Base-by-base conservation (phyloP, 2,329 filamentous ascomycete species). In the Apiospora sp. region DNA sequence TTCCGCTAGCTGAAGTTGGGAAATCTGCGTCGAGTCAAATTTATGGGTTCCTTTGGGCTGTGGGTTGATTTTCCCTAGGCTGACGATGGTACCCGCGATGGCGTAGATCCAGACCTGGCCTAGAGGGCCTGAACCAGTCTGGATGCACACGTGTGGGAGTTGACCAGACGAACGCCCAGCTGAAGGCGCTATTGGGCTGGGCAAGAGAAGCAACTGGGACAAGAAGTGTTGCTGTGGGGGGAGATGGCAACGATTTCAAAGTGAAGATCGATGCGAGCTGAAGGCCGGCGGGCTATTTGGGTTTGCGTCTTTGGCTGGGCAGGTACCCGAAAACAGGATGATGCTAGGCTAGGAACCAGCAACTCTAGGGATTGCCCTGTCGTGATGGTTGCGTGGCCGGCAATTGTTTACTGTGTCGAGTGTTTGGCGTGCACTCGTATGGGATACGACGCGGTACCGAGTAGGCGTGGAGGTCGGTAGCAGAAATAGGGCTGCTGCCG, bases 31-130 rank as follows among this genome's bases (percentile, higher is more conserved):
- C 44, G 44, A 69, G 44, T 69, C 48, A 69, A 69, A 49, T 48
- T 69, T 69, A 37, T 69, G 48, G 67, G 67, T 37, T 49, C 27
- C 46, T 46, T 48, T 34, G 43, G 48, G 67, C 44, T 48, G 67
- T 49, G 58, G 58, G 58, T 64, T 41, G 58, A 64, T 37, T 64
- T 34, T n/a, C 58, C 34, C 58, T 64, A 41, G 58, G 67, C 67
- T 49, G 67, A 69, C 67, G 67, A 69, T 49, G 67, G 67, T 69
- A 34, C 44, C 67, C 67, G 67, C 67, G 67, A 69, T 37, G 67
- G 67, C 67, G 67, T 24, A 69, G 67, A 69, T 69, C 67, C 67
- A 69, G 67, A 49, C 67, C 67, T 46, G 44, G 67, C n/a, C 58
- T 64, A 64, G 58, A 22, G 58, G 58, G 58, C 34, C 58, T 37